Conservation (phyloP, 2,329 filamentous ascomycete genomes). For the Elsinoe necatrix region DNA sequence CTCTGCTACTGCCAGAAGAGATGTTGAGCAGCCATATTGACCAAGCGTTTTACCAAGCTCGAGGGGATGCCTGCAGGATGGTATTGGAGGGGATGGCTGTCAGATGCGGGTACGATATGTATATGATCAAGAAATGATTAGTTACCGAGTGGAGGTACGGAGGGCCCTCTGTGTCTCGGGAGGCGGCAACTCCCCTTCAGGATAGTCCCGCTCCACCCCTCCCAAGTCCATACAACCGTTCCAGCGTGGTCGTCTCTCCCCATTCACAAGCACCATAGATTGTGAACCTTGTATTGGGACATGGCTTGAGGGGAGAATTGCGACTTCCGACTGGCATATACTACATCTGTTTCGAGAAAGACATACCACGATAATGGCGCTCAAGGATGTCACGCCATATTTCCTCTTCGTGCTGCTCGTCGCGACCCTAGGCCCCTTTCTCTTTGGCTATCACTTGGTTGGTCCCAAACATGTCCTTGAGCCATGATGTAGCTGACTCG, state of each 20-base stretch:
- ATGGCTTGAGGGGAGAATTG: background rate
- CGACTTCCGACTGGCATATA: background rate
- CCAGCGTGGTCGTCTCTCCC: background rate
- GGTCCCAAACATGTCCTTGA: slow-evolving; percentile 21
- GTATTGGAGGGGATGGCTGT: no score
- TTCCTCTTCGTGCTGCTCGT: slow-evolving; percentile 67
- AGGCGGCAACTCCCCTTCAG: background rate
- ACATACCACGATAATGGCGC: slow-evolving; percentile 17
- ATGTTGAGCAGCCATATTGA: background rate
- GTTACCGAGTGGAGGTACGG: no score
- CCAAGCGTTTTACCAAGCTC: background rate
- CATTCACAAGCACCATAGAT: no score
- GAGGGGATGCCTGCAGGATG: background rate
- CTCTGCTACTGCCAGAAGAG: background rate
- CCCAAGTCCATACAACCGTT: background rate
- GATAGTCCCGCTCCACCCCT: background rate
- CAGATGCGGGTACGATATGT: no score
- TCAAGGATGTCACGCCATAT: slow-evolving; percentile 57
- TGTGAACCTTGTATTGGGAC: no score
- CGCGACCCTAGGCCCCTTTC: slow-evolving; percentile 76
- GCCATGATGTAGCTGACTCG: slow-evolving; percentile 13
- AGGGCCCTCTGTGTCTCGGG: no score
- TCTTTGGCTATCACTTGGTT: slow-evolving; percentile 92
- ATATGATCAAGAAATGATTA: no score
- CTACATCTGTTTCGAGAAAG: background rate